phyloP scores from a whole-genome alignment of 1,139 yeast genomes.

The Arxiozyma telluris region DNA sequence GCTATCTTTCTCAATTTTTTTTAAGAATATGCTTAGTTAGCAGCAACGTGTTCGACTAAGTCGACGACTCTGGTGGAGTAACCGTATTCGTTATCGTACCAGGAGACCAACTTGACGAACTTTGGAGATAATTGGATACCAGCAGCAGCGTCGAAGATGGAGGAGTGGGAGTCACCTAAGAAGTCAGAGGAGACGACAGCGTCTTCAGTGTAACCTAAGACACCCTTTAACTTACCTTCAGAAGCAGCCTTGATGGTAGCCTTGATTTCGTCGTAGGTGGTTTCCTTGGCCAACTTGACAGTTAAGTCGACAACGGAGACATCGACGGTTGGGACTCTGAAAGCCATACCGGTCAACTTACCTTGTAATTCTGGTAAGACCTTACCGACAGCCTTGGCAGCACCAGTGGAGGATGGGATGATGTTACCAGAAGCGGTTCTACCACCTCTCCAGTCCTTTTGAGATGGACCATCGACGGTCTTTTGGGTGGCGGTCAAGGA shows the following conservation, averaged over 20 bases:
- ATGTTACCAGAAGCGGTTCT: slow-evolving; percentile 88
- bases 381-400: slow-evolving; percentile 88
- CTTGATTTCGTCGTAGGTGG: slow-evolving; percentile 72
- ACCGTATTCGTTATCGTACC: slow-evolving; percentile 89
- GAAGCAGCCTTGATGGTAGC: slow-evolving; percentile 61
- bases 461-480: slow-evolving; percentile 90
- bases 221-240: slow-evolving; percentile 63
- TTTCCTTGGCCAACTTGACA: slow-evolving; percentile 56
- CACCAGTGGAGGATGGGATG: slow-evolving; percentile 86
- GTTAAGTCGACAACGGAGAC: slow-evolving; percentile 74
- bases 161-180: slow-evolving; percentile 66
- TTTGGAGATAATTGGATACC: slow-evolving; percentile 80
- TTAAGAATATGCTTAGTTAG: slow-evolving; percentile 9
- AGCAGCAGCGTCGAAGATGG: slow-evolving; percentile 76
- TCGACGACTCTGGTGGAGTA: slow-evolving; percentile 88
- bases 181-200: slow-evolving; percentile 81
- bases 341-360: slow-evolving; percentile 81
- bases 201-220: slow-evolving; percentile 76
- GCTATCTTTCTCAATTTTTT: too few relatives aligned
- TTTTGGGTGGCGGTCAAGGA: slow-evolving; percentile 85
- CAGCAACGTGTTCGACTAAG: slow-evolving; percentile 69
- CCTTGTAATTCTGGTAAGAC: slow-evolving; percentile 81
- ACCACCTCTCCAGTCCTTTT: slow-evolving; percentile 95
- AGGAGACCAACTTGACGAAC: slow-evolving; percentile 73
- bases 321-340: slow-evolving; percentile 85